Base-by-base conservation (phyloP, 208 protist species). In the Leptomonas pyrrhocoris region DNA sequence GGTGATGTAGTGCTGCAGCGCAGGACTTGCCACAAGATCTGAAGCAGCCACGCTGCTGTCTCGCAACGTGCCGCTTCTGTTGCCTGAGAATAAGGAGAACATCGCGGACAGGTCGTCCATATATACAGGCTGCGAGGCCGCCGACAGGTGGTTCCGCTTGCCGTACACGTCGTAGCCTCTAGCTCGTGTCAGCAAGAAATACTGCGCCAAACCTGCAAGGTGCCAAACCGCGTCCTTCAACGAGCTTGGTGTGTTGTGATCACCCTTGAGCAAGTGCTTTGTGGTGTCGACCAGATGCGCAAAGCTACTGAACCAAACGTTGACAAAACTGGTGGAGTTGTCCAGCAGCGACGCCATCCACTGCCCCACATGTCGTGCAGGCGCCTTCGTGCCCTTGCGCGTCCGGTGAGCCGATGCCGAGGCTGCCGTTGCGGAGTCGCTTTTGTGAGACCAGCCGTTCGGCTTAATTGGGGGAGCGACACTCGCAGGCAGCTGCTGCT, bases 221-320 rank as follows among this genome's bases (percentile, higher is more conserved):
- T 84, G 76, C 84, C 84, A 89, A 55, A 73, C 80, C 0, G 68
- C 71, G 18, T 51, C 67, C 69, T 86, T 74, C 55, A 89, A 56
- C 9, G 84, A 56, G 34, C 78, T 73, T 1, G 80, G 75, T 16
- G 71, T 74, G 68, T 46, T 40, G 59, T 84, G 78, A 23, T 78
- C 77, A n/a, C 63, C 55, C 42, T 79, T 66, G 34, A 89, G 70
- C 9, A 86, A 58, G 68, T 86, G 73, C 56, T 71, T 73, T 5
- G 84, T 68, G 12, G 73, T 86, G 64, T 89, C 77, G 15, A 73
- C 74, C 13, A 84, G 71, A 13, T 62, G 59, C 8, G 66, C 66
- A 50, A 89, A 89, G 53, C 68, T 75, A 40, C 66, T 60, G 45
- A 82, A 64, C 84, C 84, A 89, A 21, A 82, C 68, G 43, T 60